These are phyloP conservation scores for Petunia axillaris DNA, from an alignment of 257 asterid species.

Conservation along the genomic window DNA sequence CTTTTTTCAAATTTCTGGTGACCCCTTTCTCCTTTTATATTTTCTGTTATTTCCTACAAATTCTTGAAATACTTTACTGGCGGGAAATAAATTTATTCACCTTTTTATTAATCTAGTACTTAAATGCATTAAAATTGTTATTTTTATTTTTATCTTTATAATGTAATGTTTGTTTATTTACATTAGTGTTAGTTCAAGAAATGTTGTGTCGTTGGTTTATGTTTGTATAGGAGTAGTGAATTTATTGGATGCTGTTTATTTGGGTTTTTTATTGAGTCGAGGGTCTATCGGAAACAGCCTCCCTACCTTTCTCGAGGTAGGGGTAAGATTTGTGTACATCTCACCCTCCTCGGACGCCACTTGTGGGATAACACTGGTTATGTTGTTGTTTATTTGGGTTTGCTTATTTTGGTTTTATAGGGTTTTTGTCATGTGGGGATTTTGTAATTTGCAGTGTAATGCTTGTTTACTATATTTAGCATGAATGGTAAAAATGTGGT, in stretches of 20 bases:
- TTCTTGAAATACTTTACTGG: constrained; percentile 23
- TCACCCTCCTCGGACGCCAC: too few relatives aligned
- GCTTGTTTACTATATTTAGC: neutral
- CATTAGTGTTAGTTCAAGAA: neutral
- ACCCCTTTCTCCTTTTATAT: constrained; percentile 9
- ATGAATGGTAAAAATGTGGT: neutral
- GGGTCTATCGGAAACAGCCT: too few relatives aligned
- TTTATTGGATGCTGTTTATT: neutral
- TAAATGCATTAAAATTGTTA: neutral
- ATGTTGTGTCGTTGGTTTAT: neutral
- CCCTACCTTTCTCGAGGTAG: too few relatives aligned
- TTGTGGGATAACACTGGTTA: too few relatives aligned
- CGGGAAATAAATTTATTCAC: constrained; percentile 11
- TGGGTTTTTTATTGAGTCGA: neutral
- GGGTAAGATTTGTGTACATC: too few relatives aligned
- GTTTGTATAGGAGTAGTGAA: neutral
- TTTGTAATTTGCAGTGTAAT: constrained; percentile 10
- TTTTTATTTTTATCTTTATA: neutral
- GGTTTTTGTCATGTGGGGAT: neutral
- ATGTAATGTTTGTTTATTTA: constrained; percentile 16
- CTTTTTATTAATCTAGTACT: neutral
- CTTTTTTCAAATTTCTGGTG: constrained; percentile 6
- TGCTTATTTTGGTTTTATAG: neutral
- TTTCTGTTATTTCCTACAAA: neutral
- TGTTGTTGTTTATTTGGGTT: neutral